Base-by-base conservation (phyloP, 1,139 yeast genomes). In the Scheffersomyces cryptocercus region DNA sequence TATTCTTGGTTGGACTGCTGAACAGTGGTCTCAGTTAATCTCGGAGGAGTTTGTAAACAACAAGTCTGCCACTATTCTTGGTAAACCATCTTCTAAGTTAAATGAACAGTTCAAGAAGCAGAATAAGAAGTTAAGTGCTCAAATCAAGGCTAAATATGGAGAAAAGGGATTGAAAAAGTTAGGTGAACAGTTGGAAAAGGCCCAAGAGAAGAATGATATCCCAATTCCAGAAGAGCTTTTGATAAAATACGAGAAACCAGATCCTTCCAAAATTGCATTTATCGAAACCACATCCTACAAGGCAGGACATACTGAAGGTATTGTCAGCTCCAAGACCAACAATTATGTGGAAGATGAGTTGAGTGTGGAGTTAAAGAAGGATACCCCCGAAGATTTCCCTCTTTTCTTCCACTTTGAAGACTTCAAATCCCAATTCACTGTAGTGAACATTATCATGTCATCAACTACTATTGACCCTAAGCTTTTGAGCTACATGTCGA, bases 361-460 rank as follows among this genome's bases (percentile, higher is more conserved):
- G 34, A 57, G 62, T 42, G 52, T 68, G 37, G 57, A 64, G 38
- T 60, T 65, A 48, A 40, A 39, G 54, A 50, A 55, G 1, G 81
- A 77, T 49, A 58, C 74, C 1, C 84, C 85, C 7, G 24, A 28
- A n/a, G 39, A 38, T 11, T 77, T 85, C 51, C 91, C 95, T 6
- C 63, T 90, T 34, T 84, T 82, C 50, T 64, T 90, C 43, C 95
- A 90, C 58, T 78, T 87, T 54, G 97, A 93, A 64, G 81, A 85
- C 49, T 86, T 81, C 60, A 78, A 82, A 43, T 88, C 97, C 1
- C 84, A 87, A 56, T 93, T 93, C 61, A 81, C 88, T 20, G 82
- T 87, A n/a, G 73, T 89, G 16, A 79, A 82, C 48, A 61, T 89
- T 30, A 67, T 86, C 30, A 64, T 88, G 56, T 82, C 95, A 1